Percentiles rank a stretch among this genome's conserved stretches.
Conservation (phyloP, 306 rosid species). For the Oxytropis ochrocephala region DNA sequence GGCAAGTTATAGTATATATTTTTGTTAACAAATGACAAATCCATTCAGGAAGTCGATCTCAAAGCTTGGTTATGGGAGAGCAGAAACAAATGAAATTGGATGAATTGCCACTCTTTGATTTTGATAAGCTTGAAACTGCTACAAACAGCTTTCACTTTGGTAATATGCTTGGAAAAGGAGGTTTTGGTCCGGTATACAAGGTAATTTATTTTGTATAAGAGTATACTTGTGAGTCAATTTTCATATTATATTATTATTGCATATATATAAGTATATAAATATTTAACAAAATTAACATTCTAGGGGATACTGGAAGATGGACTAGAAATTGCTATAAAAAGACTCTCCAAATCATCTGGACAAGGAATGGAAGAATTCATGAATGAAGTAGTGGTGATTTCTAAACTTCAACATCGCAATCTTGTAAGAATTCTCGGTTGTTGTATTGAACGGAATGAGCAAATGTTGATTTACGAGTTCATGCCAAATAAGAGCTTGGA, state of each 20-base stretch:
- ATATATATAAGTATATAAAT: not conserved
- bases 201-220: not conserved
- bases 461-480: too few relatives aligned
- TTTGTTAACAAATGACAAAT: not conserved
- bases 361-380: slow-evolving; percentile 44
- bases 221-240: not conserved
- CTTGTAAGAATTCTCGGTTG: slow-evolving; percentile 44
- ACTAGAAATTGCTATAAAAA: slow-evolving; percentile 39
- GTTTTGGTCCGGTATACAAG: slow-evolving; percentile 33
- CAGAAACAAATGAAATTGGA: slow-evolving; percentile 17
- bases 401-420: slow-evolving; percentile 49
- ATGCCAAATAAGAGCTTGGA: too few relatives aligned
- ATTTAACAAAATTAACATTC: too few relatives aligned
- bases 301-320: slow-evolving; percentile 35
- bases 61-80: not conserved
- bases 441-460: too few relatives aligned
- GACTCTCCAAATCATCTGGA: slow-evolving; percentile 33
- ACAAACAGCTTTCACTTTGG: slow-evolving; percentile 25
- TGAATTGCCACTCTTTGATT: slow-evolving; percentile 14
- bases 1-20: not conserved
- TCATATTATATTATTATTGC: not conserved
- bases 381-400: slow-evolving; percentile 38
- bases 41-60: slow-evolving; percentile 2
- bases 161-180: slow-evolving; percentile 27
- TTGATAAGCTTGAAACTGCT: slow-evolving; percentile 25